These are phyloP conservation scores for Beta macrorhiza DNA, from an alignment of 179 eudicot genomes.

Conservation along the genomic window DNA sequence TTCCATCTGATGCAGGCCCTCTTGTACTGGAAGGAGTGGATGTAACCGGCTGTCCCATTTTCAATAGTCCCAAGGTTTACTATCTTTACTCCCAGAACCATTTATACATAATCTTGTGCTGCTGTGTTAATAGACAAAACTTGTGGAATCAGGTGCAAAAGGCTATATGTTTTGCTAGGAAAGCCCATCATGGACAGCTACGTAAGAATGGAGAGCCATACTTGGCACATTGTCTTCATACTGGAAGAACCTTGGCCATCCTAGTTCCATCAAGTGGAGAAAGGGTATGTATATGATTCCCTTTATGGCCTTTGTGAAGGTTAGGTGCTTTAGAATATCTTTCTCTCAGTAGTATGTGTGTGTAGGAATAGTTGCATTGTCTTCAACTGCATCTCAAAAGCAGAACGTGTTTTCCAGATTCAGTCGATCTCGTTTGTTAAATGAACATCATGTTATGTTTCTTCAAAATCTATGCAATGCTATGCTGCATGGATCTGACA, in stretches of 20 bases:
- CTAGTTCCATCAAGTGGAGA: slow-evolving; percentile 75
- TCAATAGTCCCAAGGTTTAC: slow-evolving; percentile 69
- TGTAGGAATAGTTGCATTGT: background rate
- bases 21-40: slow-evolving; percentile 85
- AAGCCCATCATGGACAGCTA: slow-evolving; percentile 82
- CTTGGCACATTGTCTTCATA: slow-evolving; percentile 83
- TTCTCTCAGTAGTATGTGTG: background rate
- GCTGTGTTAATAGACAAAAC: slow-evolving; percentile 31
- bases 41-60: slow-evolving; percentile 80
- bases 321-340: background rate
- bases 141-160: slow-evolving; percentile 78
- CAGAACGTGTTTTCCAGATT: background rate
- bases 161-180: slow-evolving; percentile 84
- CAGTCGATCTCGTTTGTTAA: background rate
- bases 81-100: slow-evolving; percentile 30
- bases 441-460: background rate
- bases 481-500: background rate
- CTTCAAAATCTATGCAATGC: background rate
- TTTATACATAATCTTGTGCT: slow-evolving; percentile 10
- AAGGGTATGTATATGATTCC: slow-evolving; percentile 44
- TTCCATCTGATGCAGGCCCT: slow-evolving; percentile 49
- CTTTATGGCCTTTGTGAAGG: background rate
- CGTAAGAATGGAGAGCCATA: slow-evolving; percentile 89
- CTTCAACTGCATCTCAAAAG: background rate
- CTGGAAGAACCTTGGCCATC: slow-evolving; percentile 74